Base-by-base conservation (phyloP, 2,329 filamentous ascomycete species). In the Aschersonia sp. region DNA sequence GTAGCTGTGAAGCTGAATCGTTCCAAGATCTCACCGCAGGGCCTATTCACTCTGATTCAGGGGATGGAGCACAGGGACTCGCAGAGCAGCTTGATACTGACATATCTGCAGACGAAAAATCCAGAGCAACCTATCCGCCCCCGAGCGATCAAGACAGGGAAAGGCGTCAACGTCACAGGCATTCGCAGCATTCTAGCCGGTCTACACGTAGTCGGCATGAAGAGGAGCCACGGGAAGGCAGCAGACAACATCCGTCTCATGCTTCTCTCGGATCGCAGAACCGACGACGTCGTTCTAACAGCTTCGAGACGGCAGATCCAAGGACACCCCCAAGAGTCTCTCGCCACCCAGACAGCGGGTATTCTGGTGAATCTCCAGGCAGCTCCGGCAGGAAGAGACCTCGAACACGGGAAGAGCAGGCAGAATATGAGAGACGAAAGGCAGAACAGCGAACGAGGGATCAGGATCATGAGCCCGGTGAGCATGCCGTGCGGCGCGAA, bases 41-140 rank as follows among this genome's bases (percentile, higher is more conserved):
- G 31, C 46, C 60, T 42, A 54, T 58, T 44, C 45, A 45, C 8
- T 30, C 41, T 37, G 8, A 41, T 43, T 30, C 45, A 49, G 30
- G 32, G 45, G 45, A 32, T 30, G 32, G 30, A 35, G n/a, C 32
- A n/a, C 45, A 47, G 40, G 43, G 45, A 8, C 12, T 40, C 41
- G 42, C 42, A 43, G 39, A 62, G 58, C 61, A 63, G 61, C 65
- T 66, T 62, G 66, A 70, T 70, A 66, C 74, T 77, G 70, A 77
- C 73, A 66, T 70, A 59, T 71, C 66, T 62, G 65, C 66, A 77
- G 73, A 74, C 63, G 70, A 72, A 54, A 71, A 62, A 57, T 61
- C 58, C 56, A 66, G 61, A 58, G 63, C 66, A 51, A 56, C 56
- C 47, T 57, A 56, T 51, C 61, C 61, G 49, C 58, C 62, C 43